phyloP scores from a whole-genome alignment of 2,329 filamentous ascomycete genomes.

The Coniochaeta sp. region DNA sequence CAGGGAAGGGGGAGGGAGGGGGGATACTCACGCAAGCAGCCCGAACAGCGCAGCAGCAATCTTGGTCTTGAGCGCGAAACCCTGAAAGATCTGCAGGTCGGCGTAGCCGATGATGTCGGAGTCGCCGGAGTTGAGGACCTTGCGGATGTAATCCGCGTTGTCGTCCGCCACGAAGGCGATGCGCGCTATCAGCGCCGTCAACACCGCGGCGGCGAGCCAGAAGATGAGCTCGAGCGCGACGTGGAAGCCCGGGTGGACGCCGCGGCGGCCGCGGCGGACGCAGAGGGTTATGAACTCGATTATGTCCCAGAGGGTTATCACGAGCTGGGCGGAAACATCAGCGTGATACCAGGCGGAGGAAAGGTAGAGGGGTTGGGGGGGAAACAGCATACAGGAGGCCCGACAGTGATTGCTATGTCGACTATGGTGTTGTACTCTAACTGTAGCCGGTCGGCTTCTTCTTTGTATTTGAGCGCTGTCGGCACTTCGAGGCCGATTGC shows the following conservation, averaged over 20 bases:
- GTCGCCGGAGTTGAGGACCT: background rate
- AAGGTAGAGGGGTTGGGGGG: background rate
- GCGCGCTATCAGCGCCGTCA: background rate
- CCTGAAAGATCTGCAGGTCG: background rate
- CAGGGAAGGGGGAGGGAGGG: too few species aligned
- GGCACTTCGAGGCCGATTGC: constrained; percentile 1
- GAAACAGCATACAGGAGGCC: background rate
- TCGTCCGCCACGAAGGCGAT: background rate
- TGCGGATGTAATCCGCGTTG: background rate
- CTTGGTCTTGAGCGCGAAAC: background rate
- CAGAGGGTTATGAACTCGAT: constrained; percentile 2
- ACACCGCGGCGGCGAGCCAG: background rate
- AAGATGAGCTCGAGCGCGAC: background rate
- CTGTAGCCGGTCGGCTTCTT: background rate
- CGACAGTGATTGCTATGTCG: constrained; percentile 1
- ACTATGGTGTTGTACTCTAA: background rate
- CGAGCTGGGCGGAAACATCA: background rate
- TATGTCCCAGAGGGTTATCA: background rate
- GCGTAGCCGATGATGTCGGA: background rate
- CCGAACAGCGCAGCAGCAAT: background rate
- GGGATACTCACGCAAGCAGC: background rate
- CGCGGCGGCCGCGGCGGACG: background rate
- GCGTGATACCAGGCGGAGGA: background rate
- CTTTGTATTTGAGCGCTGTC: background rate
- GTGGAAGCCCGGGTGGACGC: background rate